Evolutionary conservation across 129 eudicot genomes (phyloP).

Genomic region (Oenanthe sinensis): DNA sequence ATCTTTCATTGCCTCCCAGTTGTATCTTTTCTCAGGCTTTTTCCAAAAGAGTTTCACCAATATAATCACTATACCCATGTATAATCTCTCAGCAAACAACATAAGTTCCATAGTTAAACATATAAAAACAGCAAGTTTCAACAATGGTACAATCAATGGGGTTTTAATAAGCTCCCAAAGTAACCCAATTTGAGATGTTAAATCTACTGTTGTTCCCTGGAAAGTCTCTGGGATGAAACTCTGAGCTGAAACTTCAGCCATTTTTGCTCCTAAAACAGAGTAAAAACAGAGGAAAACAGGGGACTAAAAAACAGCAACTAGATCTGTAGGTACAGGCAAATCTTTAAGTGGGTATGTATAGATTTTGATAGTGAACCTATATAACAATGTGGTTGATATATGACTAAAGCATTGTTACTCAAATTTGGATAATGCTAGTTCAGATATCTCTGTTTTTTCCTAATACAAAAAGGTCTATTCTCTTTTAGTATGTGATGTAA

Average conservation of each 20-base stretch:
- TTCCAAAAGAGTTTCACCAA: slow-evolving; percentile 60
- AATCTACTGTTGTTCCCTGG: slow-evolving; percentile 51
- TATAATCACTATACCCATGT: slow-evolving; percentile 72
- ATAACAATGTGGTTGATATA: slow-evolving; percentile 7
- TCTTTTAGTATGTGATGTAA: slow-evolving; percentile 12
- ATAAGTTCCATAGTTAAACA: slow-evolving; percentile 59
- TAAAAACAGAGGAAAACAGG: slow-evolving; percentile 1
- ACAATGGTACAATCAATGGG: slow-evolving; percentile 62
- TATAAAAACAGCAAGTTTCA: slow-evolving; percentile 44
- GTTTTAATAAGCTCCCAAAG: slow-evolving; percentile 49
- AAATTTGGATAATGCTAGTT: background rate
- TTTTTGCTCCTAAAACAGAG: slow-evolving; percentile 15
- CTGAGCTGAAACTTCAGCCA: slow-evolving; percentile 47
- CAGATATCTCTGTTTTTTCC: slow-evolving; percentile 10
- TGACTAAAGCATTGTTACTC: slow-evolving; percentile 3
- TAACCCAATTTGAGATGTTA: slow-evolving; percentile 34
- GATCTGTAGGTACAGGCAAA: background rate
- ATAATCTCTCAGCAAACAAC: slow-evolving; percentile 71
- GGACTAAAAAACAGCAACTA: background rate
- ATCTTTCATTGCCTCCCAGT: slow-evolving; percentile 47
- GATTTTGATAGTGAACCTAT: background rate
- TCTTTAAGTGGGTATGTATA: background rate
- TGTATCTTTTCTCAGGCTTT: slow-evolving; percentile 64
- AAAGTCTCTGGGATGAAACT: slow-evolving; percentile 51
- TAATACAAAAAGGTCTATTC: background rate